phyloP scores from a whole-genome alignment of 306 rosid genomes.

The Ammopiptanthus mongolicus region DNA sequence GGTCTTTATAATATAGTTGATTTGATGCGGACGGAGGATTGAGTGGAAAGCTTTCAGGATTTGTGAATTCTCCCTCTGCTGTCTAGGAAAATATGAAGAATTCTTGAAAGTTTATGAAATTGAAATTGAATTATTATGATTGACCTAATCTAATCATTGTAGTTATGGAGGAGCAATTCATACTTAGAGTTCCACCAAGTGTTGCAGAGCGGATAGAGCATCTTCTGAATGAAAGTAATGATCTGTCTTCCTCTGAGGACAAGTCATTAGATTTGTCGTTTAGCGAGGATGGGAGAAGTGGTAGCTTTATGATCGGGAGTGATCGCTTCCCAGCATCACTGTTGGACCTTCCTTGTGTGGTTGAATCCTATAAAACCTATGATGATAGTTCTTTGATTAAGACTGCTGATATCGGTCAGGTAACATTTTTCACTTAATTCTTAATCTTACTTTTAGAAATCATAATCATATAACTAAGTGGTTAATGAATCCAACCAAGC shows the following conservation, averaged over 20 bases:
- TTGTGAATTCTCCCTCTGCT: too few species aligned
- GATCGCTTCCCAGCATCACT: slow-evolving; percentile 77
- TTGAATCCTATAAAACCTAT: slow-evolving; percentile 80
- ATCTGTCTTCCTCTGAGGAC: slow-evolving; percentile 30
- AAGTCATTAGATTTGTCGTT: slow-evolving; percentile 36
- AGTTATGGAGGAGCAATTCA: slow-evolving; percentile 42
- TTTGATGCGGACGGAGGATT: neutral
- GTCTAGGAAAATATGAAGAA: too few species aligned
- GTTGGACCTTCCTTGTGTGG: slow-evolving; percentile 72
- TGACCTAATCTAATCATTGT: neutral
- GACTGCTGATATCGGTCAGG: slow-evolving; percentile 51
- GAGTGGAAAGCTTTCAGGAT: neutral
- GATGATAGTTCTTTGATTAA: slow-evolving; percentile 78
- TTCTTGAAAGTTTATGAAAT: too few species aligned
- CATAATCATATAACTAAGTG: neutral
- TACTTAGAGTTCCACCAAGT: slow-evolving; percentile 32
- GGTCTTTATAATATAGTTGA: neutral
- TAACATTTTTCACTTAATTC: neutral
- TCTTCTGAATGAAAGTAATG: slow-evolving; percentile 25
- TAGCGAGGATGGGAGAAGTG: slow-evolving; percentile 33
- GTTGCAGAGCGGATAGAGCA: slow-evolving; percentile 35
- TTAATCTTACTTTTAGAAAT: neutral
- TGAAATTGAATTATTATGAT: too few species aligned
- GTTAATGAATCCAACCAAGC: too few species aligned
- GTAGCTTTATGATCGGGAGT: slow-evolving; percentile 36